Percentiles rank a stretch among this genome's conserved stretches.
Evolutionary conservation across 306 rosid species (phyloP).

Genomic region (Cicer yamashitae): DNA sequence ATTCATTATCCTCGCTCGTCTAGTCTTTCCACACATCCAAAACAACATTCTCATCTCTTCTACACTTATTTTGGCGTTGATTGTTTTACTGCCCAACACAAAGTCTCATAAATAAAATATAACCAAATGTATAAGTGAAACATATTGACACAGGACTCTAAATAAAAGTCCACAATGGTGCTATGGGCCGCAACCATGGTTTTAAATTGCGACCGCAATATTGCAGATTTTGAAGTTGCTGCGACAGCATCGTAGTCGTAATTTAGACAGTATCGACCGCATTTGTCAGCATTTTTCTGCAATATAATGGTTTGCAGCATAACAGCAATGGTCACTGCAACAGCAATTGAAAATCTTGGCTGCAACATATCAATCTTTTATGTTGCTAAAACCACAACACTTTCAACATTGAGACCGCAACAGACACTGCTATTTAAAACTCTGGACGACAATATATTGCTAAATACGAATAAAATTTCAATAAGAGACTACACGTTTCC

Average conservation of each 20-base stretch:
- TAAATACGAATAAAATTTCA: not conserved
- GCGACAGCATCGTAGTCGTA: too few species aligned
- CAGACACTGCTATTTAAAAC: not conserved
- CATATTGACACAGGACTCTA: not conserved
- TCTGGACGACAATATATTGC: not conserved
- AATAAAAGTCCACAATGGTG: not conserved
- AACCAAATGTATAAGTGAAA: not conserved
- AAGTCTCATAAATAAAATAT: not conserved
- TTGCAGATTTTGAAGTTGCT: too few species aligned
- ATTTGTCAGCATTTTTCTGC: not conserved
- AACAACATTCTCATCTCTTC: too few species aligned
- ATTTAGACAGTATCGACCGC: too few species aligned
- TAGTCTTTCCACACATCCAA: too few species aligned
- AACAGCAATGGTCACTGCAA: not conserved
- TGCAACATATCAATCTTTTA: not conserved
- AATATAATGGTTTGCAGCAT: too few species aligned
- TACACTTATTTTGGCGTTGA: too few species aligned
- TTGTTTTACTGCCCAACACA: too few species aligned
- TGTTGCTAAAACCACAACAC: not conserved
- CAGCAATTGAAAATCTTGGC: not conserved
- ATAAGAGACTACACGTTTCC: not conserved
- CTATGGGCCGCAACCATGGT: not conserved
- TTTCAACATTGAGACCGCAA: not conserved
- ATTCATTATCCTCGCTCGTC: too few species aligned
- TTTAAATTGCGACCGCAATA: not conserved